Conservation (phyloP, 129 eudicot species). For the Tagetes patula region DNA sequence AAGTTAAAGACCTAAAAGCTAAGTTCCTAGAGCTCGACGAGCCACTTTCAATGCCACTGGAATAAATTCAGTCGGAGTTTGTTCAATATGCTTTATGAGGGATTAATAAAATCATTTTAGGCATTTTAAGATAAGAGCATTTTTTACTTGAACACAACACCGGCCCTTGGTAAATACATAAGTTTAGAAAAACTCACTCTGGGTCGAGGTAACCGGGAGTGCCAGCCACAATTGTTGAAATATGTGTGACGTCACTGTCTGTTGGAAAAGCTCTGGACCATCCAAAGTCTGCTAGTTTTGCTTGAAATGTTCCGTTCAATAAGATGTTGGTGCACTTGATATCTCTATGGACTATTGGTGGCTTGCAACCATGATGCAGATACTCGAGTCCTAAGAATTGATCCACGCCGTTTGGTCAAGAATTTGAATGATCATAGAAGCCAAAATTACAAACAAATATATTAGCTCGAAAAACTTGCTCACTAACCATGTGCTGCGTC, state of each 20-base stretch:
- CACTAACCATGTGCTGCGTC: constrained; percentile 61
- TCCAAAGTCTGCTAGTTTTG: constrained; percentile 66
- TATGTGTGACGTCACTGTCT: constrained; percentile 37
- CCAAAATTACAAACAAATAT: constrained; percentile 6
- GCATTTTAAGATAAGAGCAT: too few relatives aligned
- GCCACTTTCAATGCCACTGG: too few relatives aligned
- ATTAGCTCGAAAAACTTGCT: not conserved
- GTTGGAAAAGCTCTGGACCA: constrained; percentile 44
- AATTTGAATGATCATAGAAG: constrained; percentile 13
- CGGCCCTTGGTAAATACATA: not conserved
- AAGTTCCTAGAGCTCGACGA: too few relatives aligned
- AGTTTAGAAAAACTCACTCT: constrained; percentile 39
- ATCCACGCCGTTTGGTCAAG: constrained; percentile 3
- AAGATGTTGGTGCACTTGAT: constrained; percentile 52
- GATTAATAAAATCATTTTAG: too few relatives aligned
- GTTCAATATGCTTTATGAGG: too few relatives aligned
- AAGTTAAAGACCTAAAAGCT: too few relatives aligned
- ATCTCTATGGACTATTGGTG: constrained; percentile 60
- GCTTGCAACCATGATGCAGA: constrained; percentile 62
- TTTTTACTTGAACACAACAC: too few relatives aligned
- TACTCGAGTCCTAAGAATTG: constrained; percentile 51
- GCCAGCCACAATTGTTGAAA: constrained; percentile 49
- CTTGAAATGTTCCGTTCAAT: constrained; percentile 42
- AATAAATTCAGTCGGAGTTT: too few relatives aligned
- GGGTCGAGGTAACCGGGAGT: constrained; percentile 65